phyloP scores from a whole-genome alignment of 2,329 filamentous ascomycete species.

The Diaporthe batatas region DNA sequence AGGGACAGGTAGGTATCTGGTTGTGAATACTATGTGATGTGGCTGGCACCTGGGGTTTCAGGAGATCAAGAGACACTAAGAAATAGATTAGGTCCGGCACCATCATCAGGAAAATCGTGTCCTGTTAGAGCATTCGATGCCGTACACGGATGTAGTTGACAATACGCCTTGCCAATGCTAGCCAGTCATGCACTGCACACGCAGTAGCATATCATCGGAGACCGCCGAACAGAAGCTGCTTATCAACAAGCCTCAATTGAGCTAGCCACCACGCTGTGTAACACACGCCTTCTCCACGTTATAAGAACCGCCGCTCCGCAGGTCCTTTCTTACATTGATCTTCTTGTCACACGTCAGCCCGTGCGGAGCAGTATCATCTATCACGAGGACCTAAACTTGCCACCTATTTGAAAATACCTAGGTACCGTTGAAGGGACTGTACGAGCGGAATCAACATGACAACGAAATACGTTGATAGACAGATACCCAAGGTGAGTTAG shows the following conservation, averaged over 20 bases:
- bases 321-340: not conserved
- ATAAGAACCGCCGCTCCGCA: conserved; percentile 30
- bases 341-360: not conserved
- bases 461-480: conserved; percentile 40
- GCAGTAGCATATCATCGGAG: conserved; percentile 37
- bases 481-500: conserved; percentile 42
- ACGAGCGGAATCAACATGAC: conserved; percentile 1
- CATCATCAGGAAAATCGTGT: not conserved
- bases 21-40: not conserved
- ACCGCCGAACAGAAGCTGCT: conserved; percentile 38
- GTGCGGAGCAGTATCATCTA: not conserved
- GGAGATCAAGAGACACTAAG: no score
- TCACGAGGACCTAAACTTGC: no score
- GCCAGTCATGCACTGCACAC: not conserved
- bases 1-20: no score
- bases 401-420: no score
- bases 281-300: conserved; percentile 10
- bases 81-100: not conserved
- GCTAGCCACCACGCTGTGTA: not conserved
- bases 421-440: not conserved
- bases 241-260: conserved; percentile 14
- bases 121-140: not conserved
- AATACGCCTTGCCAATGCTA: not conserved
- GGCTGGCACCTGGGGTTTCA: no score
- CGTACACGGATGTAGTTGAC: not conserved